Evolutionary conservation across 805 yeast species (phyloP), one percentile per base, ranked within the genome.

Genomic region (Zygosaccharomyces bailii): DNA sequence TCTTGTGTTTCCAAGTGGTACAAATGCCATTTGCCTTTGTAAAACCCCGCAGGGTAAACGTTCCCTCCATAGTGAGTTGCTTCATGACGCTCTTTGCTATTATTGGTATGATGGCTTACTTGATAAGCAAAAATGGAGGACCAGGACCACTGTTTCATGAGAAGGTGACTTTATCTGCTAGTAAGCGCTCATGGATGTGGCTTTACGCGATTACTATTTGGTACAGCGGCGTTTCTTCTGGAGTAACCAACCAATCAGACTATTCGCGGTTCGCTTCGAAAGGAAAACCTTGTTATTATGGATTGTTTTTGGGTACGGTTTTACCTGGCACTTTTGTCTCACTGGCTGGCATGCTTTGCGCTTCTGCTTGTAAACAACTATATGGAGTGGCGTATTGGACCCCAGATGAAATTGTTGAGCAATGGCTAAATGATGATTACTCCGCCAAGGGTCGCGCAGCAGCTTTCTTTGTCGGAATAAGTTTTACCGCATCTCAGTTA

Each of bases 221-320:
- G 72, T 69, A 66, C 41, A 67, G 72, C 25, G 66, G 71, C 18
- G 51, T 71, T 10, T 60, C 70, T n/a, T 57, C 71, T 3, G 71
- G 66, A 45, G 65, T 69, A 34, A 59, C 71, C n/a, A 71, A 71
- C 44, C 70, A 66, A 48, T 57, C 70, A 21, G 75, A 71, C 49
- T 71, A 60, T 46, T 63, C 73, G 4, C 58, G 76, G 51, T 71
- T 71, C 49, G 61, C 71, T 8, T 48, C 52, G 5, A 44, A 54
- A 5, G 49, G 51, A 18, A 57, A 47, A 31, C 56, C 66, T n/a
- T 54, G 64, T n/a, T 50, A 59, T 19, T 34, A 44, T 32, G 72
- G 71, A 20, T 55, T 64, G 5, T 55, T 66, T 37, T 39, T 60
- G 25, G 66, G 71, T 13, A 61, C 63, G 30, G 56, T 68, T 43